Evolutionary conservation across 345 rosid genomes (phyloP).

Genomic region (Camelina hispida): DNA sequence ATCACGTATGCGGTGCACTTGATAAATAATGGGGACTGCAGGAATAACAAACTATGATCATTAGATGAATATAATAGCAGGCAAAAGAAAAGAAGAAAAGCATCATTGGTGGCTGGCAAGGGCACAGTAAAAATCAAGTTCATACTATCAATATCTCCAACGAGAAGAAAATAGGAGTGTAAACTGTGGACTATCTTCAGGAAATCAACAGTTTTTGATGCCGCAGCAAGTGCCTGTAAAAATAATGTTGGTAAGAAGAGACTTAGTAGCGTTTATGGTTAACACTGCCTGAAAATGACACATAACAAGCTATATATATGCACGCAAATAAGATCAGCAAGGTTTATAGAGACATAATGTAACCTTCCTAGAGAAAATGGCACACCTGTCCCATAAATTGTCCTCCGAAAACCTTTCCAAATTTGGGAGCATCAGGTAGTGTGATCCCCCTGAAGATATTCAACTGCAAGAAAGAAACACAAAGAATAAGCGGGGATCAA

Average conservation of each 20-base stretch:
- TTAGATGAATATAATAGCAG: conserved; percentile 22
- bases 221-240: conserved; percentile 93
- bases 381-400: conserved; percentile 91
- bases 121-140: conserved; percentile 4
- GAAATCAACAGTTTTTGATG: conserved; percentile 94
- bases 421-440: conserved; percentile 83
- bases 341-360: conserved; percentile 4
- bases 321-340: conserved; percentile 3
- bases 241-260: neutral
- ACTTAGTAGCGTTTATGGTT: conserved; percentile 5
- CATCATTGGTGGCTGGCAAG: conserved; percentile 26
- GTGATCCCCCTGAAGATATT: conserved; percentile 88
- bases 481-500: conserved; percentile 5
- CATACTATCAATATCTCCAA: conserved; percentile 89
- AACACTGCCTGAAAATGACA: conserved; percentile 9
- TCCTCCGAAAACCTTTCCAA: conserved; percentile 96
- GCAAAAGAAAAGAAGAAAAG: conserved; percentile 18
- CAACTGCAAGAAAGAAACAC: conserved; percentile 56
- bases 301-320: conserved; percentile 7
- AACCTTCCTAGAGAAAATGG: neutral
- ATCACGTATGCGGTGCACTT: conserved; percentile 85
- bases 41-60: conserved; percentile 24
- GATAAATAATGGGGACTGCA: conserved; percentile 84
- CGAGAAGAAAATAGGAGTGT: conserved; percentile 88
- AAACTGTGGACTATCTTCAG: conserved; percentile 89